Percentiles rank a stretch among this genome's conserved stretches.
These are phyloP conservation scores for Sophora flavescens DNA, from an alignment of 306 rosid species.

Conservation along the genomic window DNA sequence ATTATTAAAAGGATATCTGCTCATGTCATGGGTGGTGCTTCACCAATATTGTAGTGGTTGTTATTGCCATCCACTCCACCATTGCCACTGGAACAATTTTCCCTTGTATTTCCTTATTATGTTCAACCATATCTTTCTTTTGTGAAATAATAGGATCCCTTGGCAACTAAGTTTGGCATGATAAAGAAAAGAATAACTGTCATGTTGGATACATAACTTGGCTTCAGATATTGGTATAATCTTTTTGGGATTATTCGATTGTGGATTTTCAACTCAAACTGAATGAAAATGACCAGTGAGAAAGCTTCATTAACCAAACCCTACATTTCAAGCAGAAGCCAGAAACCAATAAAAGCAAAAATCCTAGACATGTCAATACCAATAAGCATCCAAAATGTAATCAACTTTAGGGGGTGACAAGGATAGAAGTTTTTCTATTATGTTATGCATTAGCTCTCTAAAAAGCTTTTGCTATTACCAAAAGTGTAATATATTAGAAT, in stretches of 20 bases:
- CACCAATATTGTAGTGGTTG: conserved; percentile 12
- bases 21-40: neutral
- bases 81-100: neutral
- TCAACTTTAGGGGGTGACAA: too few species aligned
- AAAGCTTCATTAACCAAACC: conserved; percentile 11
- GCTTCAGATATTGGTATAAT: neutral
- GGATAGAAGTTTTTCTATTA: too few species aligned
- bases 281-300: neutral
- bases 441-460: too few species aligned
- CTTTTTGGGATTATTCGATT: neutral
- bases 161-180: conserved; percentile 29
- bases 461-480: too few species aligned
- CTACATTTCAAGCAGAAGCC: neutral
- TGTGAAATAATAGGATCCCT: neutral
- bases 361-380: neutral
- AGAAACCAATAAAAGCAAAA: neutral
- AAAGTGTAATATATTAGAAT: too few species aligned
- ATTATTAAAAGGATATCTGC: neutral
- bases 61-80: conserved; percentile 1
- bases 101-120: neutral
- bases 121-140: neutral
- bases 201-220: conserved; percentile 1
- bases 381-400: too few species aligned
- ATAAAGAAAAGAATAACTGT: neutral
- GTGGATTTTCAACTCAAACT: neutral